phyloP scores from a whole-genome alignment of 192 early-diverging fungal genomes.

The Funneliformis geosporum region DNA sequence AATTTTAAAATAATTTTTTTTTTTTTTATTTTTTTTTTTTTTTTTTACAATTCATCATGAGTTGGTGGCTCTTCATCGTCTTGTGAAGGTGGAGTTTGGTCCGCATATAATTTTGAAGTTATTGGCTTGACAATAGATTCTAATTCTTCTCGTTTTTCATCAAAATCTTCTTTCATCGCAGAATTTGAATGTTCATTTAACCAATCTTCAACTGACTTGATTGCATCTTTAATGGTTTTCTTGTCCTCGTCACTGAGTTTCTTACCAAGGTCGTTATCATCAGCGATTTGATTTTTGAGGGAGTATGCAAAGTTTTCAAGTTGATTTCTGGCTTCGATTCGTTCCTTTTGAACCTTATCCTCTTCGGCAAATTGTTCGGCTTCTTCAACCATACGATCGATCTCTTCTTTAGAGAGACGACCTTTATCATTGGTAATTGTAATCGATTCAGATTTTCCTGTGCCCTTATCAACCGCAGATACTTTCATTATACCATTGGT shows the following conservation, averaged over 20 bases:
- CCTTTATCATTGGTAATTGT: slow-evolving; percentile 98
- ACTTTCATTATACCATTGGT: slow-evolving; percentile 94
- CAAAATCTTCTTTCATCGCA: slow-evolving; percentile 96
- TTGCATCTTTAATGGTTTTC: slow-evolving; percentile 77
- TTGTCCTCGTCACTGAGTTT: slow-evolving; percentile 91
- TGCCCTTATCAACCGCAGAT: slow-evolving; percentile 92
- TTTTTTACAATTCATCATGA: slow-evolving; percentile 72
- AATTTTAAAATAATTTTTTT: neutral
- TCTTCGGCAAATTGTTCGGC: slow-evolving; percentile 93
- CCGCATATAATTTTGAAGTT: slow-evolving; percentile 84
- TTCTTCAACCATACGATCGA: slow-evolving; percentile 95
- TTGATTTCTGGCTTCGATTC: slow-evolving; percentile 85
- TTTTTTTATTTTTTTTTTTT: neutral
- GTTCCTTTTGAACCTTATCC: slow-evolving; percentile 80
- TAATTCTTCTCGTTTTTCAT: slow-evolving; percentile 93
- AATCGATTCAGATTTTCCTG: slow-evolving; percentile 95
- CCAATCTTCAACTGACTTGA: slow-evolving; percentile 74
- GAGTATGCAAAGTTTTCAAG: slow-evolving; percentile 92
- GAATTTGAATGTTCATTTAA: slow-evolving; percentile 76
- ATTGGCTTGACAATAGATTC: slow-evolving; percentile 95
- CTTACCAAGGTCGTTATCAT: slow-evolving; percentile 80
- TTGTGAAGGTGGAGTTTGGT: slow-evolving; percentile 47
- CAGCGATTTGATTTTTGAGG: slow-evolving; percentile 84
- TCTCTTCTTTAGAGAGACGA: slow-evolving; percentile 91
- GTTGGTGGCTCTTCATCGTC: slow-evolving; percentile 48